Percentiles rank a stretch among this genome's conserved stretches.
Evolutionary conservation across 2,329 filamentous ascomycete genomes (phyloP).

Genomic region (Colletotrichum sp.): DNA sequence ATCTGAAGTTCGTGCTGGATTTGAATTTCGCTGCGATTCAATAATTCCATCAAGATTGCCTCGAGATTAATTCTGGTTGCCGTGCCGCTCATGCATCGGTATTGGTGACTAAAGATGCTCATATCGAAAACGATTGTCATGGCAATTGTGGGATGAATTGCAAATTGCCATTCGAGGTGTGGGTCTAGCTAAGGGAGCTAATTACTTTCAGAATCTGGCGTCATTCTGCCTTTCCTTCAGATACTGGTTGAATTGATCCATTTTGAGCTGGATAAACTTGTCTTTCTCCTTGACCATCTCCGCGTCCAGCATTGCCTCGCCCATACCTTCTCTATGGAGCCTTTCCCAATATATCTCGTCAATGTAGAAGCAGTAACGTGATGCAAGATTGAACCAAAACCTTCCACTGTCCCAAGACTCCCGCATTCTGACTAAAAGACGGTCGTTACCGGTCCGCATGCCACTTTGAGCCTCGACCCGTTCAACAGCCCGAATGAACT

Average conservation of each 20-base stretch:
- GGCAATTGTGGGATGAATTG: no score
- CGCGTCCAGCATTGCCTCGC: not conserved
- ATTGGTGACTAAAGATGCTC: no score
- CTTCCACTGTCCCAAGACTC: conserved; percentile 36
- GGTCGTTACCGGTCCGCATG: not conserved
- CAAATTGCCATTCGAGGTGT: no score
- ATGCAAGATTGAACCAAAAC: conserved; percentile 44
- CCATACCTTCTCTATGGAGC: conserved; percentile 21
- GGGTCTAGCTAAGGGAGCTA: no score
- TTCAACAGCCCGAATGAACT: conserved; percentile 40
- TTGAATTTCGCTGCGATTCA: fast-evolving
- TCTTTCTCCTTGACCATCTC: not conserved
- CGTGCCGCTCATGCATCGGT: no score
- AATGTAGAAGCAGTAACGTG: conserved; percentile 38
- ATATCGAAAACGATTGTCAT: no score
- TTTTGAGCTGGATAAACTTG: not conserved
- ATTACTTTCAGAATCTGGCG: no score
- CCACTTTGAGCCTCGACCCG: conserved; percentile 25
- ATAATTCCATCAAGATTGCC: fast-evolving
- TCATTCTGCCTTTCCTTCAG: fast-evolving
- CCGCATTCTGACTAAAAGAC: conserved; percentile 33
- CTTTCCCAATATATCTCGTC: conserved; percentile 37
- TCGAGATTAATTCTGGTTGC: not conserved
- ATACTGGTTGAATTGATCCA: not conserved
- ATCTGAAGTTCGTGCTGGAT: not conserved